phyloP scores from a whole-genome alignment of 2,329 filamentous ascomycete species.

The Cercospora sp. region DNA sequence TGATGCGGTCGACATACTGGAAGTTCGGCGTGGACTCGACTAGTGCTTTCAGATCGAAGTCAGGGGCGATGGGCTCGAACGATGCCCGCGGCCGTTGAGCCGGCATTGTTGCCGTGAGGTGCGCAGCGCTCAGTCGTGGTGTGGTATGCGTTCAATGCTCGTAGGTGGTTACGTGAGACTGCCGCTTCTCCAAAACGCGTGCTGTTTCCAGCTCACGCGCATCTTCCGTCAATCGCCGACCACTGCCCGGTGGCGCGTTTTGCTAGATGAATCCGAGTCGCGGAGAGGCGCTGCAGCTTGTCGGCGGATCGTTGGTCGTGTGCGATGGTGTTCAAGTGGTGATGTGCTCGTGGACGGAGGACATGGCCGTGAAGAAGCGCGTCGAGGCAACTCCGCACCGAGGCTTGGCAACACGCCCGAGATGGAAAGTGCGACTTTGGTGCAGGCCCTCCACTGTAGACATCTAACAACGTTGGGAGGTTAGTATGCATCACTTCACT shows the following conservation, averaged over 20 bases:
- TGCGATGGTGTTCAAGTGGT: conserved; percentile 6
- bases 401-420: background rate
- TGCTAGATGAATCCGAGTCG: conserved; percentile 1
- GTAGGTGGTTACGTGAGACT: background rate
- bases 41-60: conserved; percentile 73
- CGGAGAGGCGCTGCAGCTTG: conserved; percentile 12
- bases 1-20: conserved; percentile 79
- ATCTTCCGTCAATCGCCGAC: conserved; percentile 11
- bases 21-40: conserved; percentile 83
- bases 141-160: background rate
- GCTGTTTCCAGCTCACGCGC: conserved; percentile 18
- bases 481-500: background rate
- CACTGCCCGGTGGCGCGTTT: background rate
- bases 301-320: background rate
- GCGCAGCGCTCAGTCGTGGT: background rate
- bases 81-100: conserved; percentile 77
- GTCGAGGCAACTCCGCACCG: background rate
- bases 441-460: background rate
- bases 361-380: conserved; percentile 17
- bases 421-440: background rate
- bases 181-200: conserved; percentile 8
- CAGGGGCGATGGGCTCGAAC: conserved; percentile 86
- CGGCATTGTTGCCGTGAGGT: conserved; percentile 60
- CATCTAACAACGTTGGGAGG: background rate
- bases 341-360: conserved; percentile 13